Conservation (phyloP, 2,329 filamentous ascomycete species). For the Tolypocladium inflatum region DNA sequence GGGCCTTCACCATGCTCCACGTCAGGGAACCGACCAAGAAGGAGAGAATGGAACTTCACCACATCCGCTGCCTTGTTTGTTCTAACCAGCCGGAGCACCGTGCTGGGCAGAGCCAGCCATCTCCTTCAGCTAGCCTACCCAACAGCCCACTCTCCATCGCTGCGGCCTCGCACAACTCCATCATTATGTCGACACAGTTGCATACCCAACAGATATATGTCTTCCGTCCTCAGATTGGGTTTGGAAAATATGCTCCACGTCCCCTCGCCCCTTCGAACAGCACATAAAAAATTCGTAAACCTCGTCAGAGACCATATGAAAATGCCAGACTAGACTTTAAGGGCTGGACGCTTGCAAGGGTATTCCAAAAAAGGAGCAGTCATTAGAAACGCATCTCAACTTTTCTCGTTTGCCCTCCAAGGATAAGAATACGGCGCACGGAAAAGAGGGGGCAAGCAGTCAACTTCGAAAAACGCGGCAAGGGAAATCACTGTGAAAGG, state of each 20-base stretch:
- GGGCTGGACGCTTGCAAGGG: background rate
- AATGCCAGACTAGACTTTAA: background rate
- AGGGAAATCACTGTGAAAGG: constrained; percentile 12
- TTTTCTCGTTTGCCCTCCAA: constrained; percentile 1
- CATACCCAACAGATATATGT: background rate
- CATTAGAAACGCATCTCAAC: background rate
- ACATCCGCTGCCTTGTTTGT: background rate
- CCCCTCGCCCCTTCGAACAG: background rate
- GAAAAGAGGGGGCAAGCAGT: background rate
- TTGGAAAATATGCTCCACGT: background rate
- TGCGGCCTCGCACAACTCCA: background rate
- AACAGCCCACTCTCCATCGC: background rate
- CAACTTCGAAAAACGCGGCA: constrained; percentile 3
- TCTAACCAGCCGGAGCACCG: background rate
- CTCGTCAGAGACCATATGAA: constrained; percentile 6
- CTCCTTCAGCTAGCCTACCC: background rate
- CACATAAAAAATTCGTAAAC: constrained; percentile 6
- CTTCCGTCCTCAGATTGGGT: background rate
- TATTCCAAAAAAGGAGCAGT: constrained; percentile 1
- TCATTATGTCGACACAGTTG: background rate
- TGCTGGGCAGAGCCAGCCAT: background rate
- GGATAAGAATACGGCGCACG: background rate
- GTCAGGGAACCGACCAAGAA: background rate
- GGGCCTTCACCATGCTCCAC: background rate
- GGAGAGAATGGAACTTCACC: background rate